These are phyloP conservation scores for Zoysia matrella DNA, from an alignment of 202 grass and related monocot genomes.

Conservation along the genomic window DNA sequence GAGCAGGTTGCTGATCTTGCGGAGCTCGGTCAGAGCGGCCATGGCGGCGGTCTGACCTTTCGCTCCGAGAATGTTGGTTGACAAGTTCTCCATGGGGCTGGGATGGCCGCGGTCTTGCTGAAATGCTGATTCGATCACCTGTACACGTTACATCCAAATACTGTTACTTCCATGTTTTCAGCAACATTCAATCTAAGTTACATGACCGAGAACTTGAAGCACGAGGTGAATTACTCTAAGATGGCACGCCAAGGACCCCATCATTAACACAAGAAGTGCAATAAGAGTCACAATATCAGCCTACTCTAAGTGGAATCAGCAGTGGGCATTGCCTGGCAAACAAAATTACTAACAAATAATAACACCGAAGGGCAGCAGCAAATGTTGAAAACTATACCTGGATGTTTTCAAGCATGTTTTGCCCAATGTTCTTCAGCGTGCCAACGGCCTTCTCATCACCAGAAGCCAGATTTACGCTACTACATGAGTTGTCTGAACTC, in stretches of 20 bases:
- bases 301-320: neutral
- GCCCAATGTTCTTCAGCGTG: conserved; percentile 79
- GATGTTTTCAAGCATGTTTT: conserved; percentile 99
- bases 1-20: conserved; percentile 93
- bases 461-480: conserved; percentile 42
- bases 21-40: conserved; percentile 85
- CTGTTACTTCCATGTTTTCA: conserved; percentile 9
- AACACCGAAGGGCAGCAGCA: conserved; percentile 27
- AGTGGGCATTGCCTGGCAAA: neutral
- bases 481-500: conserved; percentile 35
- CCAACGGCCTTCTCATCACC: conserved; percentile 82
- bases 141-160: conserved; percentile 12
- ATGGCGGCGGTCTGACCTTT: conserved; percentile 86
- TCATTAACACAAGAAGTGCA: neutral
- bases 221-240: neutral
- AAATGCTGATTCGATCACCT: conserved; percentile 97
- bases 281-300: neutral
- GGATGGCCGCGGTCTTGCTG: conserved; percentile 75
- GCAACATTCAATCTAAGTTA: neutral
- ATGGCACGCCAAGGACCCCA: neutral
- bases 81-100: conserved; percentile 63
- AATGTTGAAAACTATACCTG: conserved; percentile 63
- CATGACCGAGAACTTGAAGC: neutral
- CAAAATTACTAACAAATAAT: neutral
- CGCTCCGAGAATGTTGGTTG: conserved; percentile 72